phyloP scores from a whole-genome alignment of 495 filamentous ascomycete species.

The Hypoxylon perforatum region DNA sequence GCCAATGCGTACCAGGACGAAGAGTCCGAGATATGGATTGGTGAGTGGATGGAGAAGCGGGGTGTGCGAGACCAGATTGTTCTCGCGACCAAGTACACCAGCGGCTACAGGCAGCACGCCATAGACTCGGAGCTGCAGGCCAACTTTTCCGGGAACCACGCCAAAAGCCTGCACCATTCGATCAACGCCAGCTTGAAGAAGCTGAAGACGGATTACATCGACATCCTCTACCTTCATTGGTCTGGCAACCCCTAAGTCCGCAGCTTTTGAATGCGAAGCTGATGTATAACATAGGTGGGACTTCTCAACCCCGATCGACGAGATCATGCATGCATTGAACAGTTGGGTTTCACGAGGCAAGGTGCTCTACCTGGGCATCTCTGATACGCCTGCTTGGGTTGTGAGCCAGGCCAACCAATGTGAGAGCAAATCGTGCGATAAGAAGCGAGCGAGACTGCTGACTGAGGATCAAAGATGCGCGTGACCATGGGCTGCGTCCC shows the following conservation, averaged over 20 bases:
- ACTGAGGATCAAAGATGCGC: constrained; percentile 50
- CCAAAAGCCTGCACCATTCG: constrained; percentile 60
- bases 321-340: constrained; percentile 70
- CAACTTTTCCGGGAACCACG: constrained; percentile 63
- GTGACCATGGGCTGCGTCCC: constrained; percentile 62
- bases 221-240: constrained; percentile 36
- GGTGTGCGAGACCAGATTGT: constrained; percentile 67
- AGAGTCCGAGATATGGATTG: constrained; percentile 69
- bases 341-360: constrained; percentile 62
- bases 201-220: constrained; percentile 66
- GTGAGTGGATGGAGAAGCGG: constrained; percentile 69
- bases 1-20: constrained; percentile 69
- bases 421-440: not conserved
- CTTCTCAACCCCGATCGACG: constrained; percentile 58
- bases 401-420: constrained; percentile 66
- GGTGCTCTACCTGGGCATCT: constrained; percentile 70
- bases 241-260: not conserved
- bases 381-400: constrained; percentile 69
- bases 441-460: not conserved
- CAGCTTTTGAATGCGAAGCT: not conserved
- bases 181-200: constrained; percentile 62
- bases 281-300: constrained; percentile 53
- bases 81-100: constrained; percentile 69
- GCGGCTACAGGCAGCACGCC: constrained; percentile 3
- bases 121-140: constrained; percentile 56